Evolutionary conservation across 2,329 filamentous ascomycete species (phyloP).

Genomic region (Claviceps purpurea): DNA sequence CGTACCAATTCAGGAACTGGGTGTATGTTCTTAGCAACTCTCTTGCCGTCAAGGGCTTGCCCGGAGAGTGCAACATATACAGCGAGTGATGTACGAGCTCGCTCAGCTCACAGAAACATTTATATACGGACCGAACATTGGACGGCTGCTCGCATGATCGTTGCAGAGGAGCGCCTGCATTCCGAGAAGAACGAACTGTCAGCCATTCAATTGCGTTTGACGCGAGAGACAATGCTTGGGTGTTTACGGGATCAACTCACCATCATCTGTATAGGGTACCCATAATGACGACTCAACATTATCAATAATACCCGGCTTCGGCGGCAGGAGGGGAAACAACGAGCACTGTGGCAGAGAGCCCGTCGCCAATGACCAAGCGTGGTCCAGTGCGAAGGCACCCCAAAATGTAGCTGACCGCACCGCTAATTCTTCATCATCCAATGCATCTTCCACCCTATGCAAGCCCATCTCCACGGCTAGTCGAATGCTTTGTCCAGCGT

Average conservation of each 20-base stretch:
- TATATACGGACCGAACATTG: constrained; percentile 55
- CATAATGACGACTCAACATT: constrained; percentile 47
- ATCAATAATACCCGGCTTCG: constrained; percentile 46
- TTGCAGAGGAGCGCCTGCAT: constrained; percentile 36
- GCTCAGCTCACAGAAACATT: constrained; percentile 57
- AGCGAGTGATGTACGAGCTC: constrained; percentile 61
- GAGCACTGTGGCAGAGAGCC: constrained; percentile 49
- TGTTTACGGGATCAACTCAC: constrained; percentile 19
- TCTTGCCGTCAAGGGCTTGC: constrained; percentile 48
- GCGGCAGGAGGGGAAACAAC: constrained; percentile 39
- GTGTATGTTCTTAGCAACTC: constrained; percentile 52
- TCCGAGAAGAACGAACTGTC: not conserved
- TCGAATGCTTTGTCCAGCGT: constrained; percentile 58
- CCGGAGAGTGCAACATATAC: constrained; percentile 60
- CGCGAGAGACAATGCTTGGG: not conserved
- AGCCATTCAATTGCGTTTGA: not conserved
- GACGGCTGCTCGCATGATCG: constrained; percentile 47
- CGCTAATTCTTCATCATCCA: constrained; percentile 41
- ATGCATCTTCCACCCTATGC: constrained; percentile 38
- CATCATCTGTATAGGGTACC: constrained; percentile 45
- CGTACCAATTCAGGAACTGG: constrained; percentile 60
- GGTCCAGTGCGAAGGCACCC: constrained; percentile 49
- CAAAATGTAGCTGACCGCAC: constrained; percentile 48
- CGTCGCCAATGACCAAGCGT: constrained; percentile 53
- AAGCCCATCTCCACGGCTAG: constrained; percentile 60